Evolutionary conservation across 108 stramenopile species (phyloP).

Genomic region (Discostella pseudostelligera): DNA sequence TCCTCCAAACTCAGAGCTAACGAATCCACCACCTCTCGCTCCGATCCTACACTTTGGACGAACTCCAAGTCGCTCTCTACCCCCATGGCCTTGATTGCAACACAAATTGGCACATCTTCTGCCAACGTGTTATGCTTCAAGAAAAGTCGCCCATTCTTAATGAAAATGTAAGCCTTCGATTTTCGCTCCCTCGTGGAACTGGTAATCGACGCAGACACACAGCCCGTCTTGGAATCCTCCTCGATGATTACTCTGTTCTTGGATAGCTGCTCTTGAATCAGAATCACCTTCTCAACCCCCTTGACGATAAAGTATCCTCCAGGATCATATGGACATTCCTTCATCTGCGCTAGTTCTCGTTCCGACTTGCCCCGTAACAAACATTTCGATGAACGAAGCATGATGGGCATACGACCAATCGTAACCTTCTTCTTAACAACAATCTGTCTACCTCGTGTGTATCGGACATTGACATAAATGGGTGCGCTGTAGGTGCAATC

Average conservation of each 20-base stretch:
- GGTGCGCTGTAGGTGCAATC: conserved; percentile 99
- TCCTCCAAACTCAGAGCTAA: conserved; percentile 94
- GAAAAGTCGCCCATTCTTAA: conserved; percentile 88
- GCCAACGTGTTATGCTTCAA: conserved; percentile 97
- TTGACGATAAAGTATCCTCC: conserved; percentile 99
- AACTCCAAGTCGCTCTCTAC: conserved; percentile 94
- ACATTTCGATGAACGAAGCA: conserved; percentile 94
- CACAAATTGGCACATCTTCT: conserved; percentile 95
- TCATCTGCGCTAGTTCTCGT: conserved; percentile 84
- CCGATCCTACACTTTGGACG: conserved; percentile 93
- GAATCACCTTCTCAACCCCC: conserved; percentile 95
- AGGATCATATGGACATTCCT: conserved; percentile 99
- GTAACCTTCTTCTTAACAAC: conserved; percentile 86
- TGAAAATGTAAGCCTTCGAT: conserved; percentile 85
- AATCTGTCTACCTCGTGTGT: conserved; percentile 92
- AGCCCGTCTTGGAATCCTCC: conserved; percentile 82
- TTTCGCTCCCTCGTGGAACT: conserved; percentile 94
- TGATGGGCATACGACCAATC: conserved; percentile 92
- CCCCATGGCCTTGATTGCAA: conserved; percentile 97
- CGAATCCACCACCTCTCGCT: conserved; percentile 84
- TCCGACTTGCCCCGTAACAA: conserved; percentile 81
- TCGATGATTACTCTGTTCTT: conserved; percentile 99
- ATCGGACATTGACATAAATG: conserved; percentile 96
- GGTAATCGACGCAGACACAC: conserved; percentile 86
- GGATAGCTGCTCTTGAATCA: conserved; percentile 98